Base-by-base conservation (phyloP, 495 filamentous ascomycete genomes). In the Penicillium malachiteum region DNA sequence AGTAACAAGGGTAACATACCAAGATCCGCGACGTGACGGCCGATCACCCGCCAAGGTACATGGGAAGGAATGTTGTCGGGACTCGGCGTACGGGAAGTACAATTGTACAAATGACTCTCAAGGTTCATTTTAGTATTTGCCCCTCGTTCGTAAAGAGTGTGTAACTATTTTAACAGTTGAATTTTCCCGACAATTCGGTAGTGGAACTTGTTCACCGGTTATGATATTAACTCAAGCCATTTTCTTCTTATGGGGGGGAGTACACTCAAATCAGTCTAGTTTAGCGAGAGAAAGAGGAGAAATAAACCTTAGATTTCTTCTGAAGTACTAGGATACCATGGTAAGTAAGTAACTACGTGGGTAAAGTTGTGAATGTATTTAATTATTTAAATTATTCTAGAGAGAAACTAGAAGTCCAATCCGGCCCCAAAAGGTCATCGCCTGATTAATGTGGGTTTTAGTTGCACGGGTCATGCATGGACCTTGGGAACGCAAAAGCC, bases 101-200 rank as follows among this genome's bases (percentile, higher is more conserved):
- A 26, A 26, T 2, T 26, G 21, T 26, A 26, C 21, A 26, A 26
- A 26, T 26, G 21, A 26, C 21, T n/a, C n/a, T n/a, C n/a, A n/a
- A n/a, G n/a, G n/a, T n/a, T n/a, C n/a, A n/a, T n/a, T n/a, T n/a
- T n/a, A n/a, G n/a, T n/a, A n/a, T 51, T 50, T 58, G 43, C 50
- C 50, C 50, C 50, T 54, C 56, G 50, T 54, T 58, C 50, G 52
- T 44, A 42, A 42, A 57, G 32, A 35, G 47, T 21, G 55, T 57
- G 40, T 46, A 47, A 54, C 55, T 10, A 13, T 37, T 26, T 26
- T 26, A 26, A 26, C 21, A 12, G 5, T 45, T 44, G 32, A 41
- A 49, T 48, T 16, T 42, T 49, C 39, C 37, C 49, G 26, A 50
- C 37, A 21, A 30, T 41, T 40, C 31, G 49, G 48, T 57, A 52